Percentiles rank a stretch among this genome's conserved stretches.
Evolutionary conservation across 768 basidiomycete species (phyloP).

Genomic region (Chalciporus pseudorubinellus): DNA sequence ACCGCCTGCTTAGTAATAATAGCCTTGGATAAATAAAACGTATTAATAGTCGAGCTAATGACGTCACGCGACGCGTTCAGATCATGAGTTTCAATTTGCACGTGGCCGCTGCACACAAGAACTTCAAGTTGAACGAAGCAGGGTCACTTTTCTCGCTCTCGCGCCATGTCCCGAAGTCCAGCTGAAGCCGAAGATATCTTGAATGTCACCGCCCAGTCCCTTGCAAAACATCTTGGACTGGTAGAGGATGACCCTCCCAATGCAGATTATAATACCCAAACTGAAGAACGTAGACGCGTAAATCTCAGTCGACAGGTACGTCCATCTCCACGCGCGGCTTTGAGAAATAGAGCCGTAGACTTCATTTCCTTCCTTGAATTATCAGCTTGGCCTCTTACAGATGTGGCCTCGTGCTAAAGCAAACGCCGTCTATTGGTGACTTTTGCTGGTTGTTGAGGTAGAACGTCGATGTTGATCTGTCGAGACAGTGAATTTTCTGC

Average conservation of each 20-base stretch:
- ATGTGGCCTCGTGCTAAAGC: constrained; percentile 11
- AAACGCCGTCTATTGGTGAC: constrained; percentile 3
- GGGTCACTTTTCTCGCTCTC: too few relatives aligned
- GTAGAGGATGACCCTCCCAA: constrained; percentile 9
- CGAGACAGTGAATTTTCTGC: constrained; percentile 35
- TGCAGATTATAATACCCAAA: constrained; percentile 4
- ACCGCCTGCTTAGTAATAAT: too few relatives aligned
- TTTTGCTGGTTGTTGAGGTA: not conserved
- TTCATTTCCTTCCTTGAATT: not conserved
- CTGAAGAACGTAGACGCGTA: constrained; percentile 3
- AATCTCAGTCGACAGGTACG: constrained; percentile 13
- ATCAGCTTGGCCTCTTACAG: constrained; percentile 32
- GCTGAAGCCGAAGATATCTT: constrained; percentile 2
- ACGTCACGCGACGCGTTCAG: not conserved
- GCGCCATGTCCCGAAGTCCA: not conserved
- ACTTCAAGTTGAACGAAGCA: not conserved
- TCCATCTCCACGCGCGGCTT: not conserved
- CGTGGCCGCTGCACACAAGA: too few relatives aligned
- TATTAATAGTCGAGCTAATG: not conserved
- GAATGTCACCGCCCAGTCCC: constrained; percentile 11
- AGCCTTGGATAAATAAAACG: too few relatives aligned
- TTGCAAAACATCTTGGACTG: constrained; percentile 13
- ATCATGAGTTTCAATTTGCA: too few relatives aligned
- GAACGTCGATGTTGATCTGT: constrained; percentile 6
- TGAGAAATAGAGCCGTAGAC: not conserved